These are phyloP conservation scores for Colletotrichum sp. DNA, from an alignment of 2,329 filamentous ascomycete species.

Conservation along the genomic window DNA sequence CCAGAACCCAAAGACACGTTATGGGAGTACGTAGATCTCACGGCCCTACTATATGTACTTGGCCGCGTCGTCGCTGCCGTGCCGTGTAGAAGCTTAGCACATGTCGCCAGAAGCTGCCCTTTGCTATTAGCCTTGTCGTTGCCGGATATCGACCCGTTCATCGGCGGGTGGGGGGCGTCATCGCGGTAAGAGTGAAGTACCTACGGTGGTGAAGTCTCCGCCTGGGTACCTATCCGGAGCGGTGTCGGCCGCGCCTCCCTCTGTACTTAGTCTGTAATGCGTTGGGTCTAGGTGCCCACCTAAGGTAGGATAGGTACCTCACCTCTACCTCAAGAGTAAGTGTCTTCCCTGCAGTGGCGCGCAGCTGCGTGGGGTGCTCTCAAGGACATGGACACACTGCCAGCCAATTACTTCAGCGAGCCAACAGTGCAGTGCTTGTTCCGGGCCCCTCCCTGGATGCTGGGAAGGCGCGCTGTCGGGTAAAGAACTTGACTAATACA, in stretches of 20 bases:
- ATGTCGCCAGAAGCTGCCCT: neutral
- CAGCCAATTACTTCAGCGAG: conserved; percentile 6
- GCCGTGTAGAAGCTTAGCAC: conserved; percentile 14
- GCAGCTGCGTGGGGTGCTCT: conserved; percentile 4
- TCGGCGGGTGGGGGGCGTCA: conserved; percentile 3
- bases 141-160: neutral
- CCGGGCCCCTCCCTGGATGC: neutral
- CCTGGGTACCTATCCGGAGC: neutral
- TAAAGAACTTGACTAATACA: conserved; percentile 22
- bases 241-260: neutral
- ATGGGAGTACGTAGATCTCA: neutral
- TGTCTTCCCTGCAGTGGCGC: neutral
- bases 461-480: conserved; percentile 16
- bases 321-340: neutral
- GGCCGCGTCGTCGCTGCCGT: neutral
- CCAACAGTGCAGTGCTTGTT: conserved; percentile 2
- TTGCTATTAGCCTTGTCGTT: neutral
- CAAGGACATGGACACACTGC: neutral
- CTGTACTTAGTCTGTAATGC: neutral
- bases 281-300: too few species aligned
- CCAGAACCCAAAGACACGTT: neutral
- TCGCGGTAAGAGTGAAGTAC: neutral
- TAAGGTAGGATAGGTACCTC: too few species aligned
- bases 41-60: neutral
- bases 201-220: neutral